These are phyloP conservation scores for Mediolabrus comicus DNA, from an alignment of 108 stramenopile genomes.

Conservation along the genomic window DNA sequence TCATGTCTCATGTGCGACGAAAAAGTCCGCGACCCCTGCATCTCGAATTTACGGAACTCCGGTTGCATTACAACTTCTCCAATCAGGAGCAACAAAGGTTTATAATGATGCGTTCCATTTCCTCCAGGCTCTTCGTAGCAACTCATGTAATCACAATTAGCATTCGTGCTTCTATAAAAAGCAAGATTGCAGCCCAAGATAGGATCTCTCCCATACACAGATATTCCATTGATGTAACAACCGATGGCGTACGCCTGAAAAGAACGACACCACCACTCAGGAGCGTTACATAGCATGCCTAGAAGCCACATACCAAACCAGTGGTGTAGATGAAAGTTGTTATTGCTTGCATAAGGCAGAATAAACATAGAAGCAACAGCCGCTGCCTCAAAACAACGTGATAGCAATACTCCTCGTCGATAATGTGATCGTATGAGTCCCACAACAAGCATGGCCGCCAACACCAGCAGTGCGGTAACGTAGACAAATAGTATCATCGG, in stretches of 20 bases:
- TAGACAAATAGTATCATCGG: constrained; percentile 57
- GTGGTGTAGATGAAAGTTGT: constrained; percentile 75
- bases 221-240: constrained; percentile 64
- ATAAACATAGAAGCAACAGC: constrained; percentile 46
- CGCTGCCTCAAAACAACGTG: constrained; percentile 48
- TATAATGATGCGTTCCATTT: constrained; percentile 15
- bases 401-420: constrained; percentile 25
- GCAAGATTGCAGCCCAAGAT: constrained; percentile 66
- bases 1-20: too few relatives aligned
- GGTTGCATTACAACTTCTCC: constrained; percentile 31
- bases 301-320: constrained; percentile 62
- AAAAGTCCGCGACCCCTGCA: too few relatives aligned
- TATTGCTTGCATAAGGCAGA: constrained; percentile 36
- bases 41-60: neutral
- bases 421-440: constrained; percentile 41
- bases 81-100: constrained; percentile 28
- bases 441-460: constrained; percentile 29
- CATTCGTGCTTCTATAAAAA: constrained; percentile 46
- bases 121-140: constrained; percentile 54
- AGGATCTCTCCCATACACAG: constrained; percentile 74
- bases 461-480: constrained; percentile 39
- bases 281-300: constrained; percentile 62
- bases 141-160: constrained; percentile 52
- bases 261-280: constrained; percentile 51
- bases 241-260: constrained; percentile 62